Base-by-base conservation (phyloP, 2,329 filamentous ascomycete genomes). In the Elsinoe batatas region DNA sequence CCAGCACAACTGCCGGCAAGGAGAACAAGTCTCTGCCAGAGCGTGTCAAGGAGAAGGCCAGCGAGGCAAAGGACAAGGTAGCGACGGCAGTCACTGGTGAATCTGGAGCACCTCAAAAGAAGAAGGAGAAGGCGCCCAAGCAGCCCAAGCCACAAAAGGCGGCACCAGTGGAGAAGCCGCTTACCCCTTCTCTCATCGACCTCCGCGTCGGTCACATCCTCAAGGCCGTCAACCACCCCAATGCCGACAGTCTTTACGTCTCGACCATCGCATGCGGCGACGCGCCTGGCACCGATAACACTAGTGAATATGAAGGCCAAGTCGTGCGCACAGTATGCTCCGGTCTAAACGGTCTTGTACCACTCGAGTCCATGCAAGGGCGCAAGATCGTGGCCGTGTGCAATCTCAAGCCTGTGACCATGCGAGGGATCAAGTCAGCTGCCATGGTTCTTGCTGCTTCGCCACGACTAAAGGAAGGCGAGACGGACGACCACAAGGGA, bases 401-500 rank as follows among this genome's bases (percentile, higher is more conserved):
- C 79, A 98, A 98, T 74, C 81, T 98, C 63, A 98, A 98, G 79
- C 93, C 93, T 51, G 93, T 97, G 71, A 98, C 94, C 72, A 98
- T 98, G 93, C 88, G 93, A 61, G 93, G 93, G 62, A 80, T 88
- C 69, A 86, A 86, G 69, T 86, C 79, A 32, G 78, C 73, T 55
- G 85, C 91, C 66, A 97, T 98, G 93, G 93, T 98, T 13, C 81
- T 98, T 37, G 93, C 93, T 8, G 93, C 93, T 2, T 95, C 89
- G 15, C 93, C 91, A n/a, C 79, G 79, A 58, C 71, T 87, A 47
- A 83, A 84, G 66, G 87, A 91, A 66, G 91, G 90, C 43, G 91
- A 90, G 67, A 85, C 81, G 49, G 85, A 88, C 67, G 82, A 91
- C 69, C 89, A 95, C 76, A 89, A 84, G 61, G 87, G 88, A 2